Evolutionary conservation across 306 rosid species (phyloP).

Genomic region (Begonia loranthoides): DNA sequence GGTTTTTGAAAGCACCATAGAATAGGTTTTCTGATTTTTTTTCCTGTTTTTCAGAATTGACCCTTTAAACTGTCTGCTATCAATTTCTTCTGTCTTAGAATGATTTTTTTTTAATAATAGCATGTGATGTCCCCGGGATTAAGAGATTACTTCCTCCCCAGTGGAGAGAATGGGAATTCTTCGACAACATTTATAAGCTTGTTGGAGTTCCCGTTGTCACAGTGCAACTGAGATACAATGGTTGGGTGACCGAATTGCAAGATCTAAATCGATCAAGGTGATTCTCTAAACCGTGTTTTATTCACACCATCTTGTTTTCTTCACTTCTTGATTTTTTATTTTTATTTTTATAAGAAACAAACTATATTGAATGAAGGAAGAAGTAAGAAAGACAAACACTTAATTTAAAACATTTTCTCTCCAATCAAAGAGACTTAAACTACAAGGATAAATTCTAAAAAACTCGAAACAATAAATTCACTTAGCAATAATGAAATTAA

Average conservation of each 20-base stretch:
- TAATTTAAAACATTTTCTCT: no score
- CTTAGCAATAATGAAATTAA: no score
- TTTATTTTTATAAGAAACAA: constrained; percentile 17
- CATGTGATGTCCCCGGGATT: constrained; percentile 97
- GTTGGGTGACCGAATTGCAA: constrained; percentile 97
- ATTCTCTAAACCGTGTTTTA: constrained; percentile 12
- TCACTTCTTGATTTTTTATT: constrained; percentile 1
- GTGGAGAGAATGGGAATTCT: constrained; percentile 76
- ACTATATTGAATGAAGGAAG: no score
- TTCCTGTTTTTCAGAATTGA: no score
- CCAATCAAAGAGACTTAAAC: no score
- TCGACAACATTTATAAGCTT: constrained; percentile 67
- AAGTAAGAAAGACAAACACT: no score
- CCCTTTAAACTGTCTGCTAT: constrained; percentile 7
- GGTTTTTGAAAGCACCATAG: no score
- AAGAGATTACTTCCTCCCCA: constrained; percentile 69
- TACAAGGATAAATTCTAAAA: no score
- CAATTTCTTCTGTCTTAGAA: constrained; percentile 8
- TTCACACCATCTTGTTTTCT: background rate
- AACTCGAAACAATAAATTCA: no score
- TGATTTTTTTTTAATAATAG: constrained; percentile 34
- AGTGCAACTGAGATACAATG: constrained; percentile 94
- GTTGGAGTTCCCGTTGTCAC: constrained; percentile 98
- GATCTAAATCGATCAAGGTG: constrained; percentile 91
- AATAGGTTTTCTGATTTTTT: no score